Base-by-base conservation (phyloP, 2,329 filamentous ascomycete species). In the Paraphaeosphaeria sporulosa region DNA sequence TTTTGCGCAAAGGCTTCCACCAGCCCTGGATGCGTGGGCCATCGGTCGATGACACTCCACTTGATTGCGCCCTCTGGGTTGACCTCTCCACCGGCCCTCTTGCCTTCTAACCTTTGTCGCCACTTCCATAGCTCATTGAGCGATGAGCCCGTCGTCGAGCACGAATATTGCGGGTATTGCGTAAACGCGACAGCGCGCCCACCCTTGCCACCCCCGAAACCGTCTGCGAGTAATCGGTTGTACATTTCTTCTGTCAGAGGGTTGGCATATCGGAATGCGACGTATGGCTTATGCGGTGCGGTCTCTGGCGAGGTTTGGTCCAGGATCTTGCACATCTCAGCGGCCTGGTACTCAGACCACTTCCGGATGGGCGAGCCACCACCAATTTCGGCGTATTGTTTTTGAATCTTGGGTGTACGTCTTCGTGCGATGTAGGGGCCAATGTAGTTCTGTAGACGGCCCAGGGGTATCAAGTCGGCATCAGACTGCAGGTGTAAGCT, bases 51-150 rank as follows among this genome's bases (percentile, higher is more conserved):
- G 55, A 98, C 94, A 78, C 93, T 97, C 95, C 95, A 99, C 59
- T 90, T 86, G 65, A 99, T 97, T 1, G 89, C 83, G 13, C 94
- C 94, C 40, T 87, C 82, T 0, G 82, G 78, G 47, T 81, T 77
- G 27, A 85, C 77, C 34, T 82, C 82, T 43, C 81, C 82, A 46
- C 82, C 81, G 2, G 80, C 84, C 46, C 85, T 82, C 78, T 92
- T 93, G 42, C 92, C 92, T 78, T 98, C 94, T 55, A 99, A 81
- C 64, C 93, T 85, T 73, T 93, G 91, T 64, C 94, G 87, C 93
- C 94, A 97, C 81, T 96, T 97, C 95, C 95, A 99, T 38, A 99
- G 81, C 81, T 99, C 95, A 73, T 99, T 99, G 59, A 99, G 81
- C 64, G 93, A 97, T 78, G 93, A 97, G 23, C 95, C 95, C 0